Conservation (phyloP, 1,139 yeast species). For the Yamadazyma membranifaciens region DNA sequence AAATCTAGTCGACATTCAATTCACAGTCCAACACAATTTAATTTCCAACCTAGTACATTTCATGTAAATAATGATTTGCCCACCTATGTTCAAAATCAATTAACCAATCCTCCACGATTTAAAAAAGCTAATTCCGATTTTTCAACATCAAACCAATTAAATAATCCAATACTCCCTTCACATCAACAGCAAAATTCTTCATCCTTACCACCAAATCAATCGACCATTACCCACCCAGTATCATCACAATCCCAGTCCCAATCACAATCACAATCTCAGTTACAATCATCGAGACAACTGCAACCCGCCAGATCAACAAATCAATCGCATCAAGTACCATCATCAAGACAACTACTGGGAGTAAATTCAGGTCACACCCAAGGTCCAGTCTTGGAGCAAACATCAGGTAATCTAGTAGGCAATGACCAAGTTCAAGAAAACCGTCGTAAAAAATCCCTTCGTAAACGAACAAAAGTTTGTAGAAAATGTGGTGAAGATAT, state of each 20-base stretch:
- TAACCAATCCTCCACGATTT: conserved; percentile 4
- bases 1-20: conserved; percentile 18
- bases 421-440: not conserved
- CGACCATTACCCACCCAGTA: not conserved
- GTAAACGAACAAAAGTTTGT: conserved; percentile 46
- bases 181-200: too few relatives aligned
- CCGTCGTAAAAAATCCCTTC: conserved; percentile 16
- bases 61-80: conserved; percentile 8
- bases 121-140: conserved; percentile 2
- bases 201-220: not conserved
- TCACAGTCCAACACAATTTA: conserved; percentile 8
- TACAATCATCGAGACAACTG: conserved; percentile 9
- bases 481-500: conserved; percentile 64
- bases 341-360: not conserved
- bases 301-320: not conserved
- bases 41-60: conserved; percentile 4
- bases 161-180: too few relatives aligned
- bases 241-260: conserved; percentile 1
- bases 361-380: not conserved
- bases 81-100: conserved; percentile 6
- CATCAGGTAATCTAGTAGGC: not conserved
- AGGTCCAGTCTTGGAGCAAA: too few relatives aligned
- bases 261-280: conserved; percentile 10
- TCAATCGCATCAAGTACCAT: not conserved
- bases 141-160: not conserved